Evolutionary conservation across 768 basidiomycete species (phyloP).

Genomic region (Suillus fuscotomentosus): DNA sequence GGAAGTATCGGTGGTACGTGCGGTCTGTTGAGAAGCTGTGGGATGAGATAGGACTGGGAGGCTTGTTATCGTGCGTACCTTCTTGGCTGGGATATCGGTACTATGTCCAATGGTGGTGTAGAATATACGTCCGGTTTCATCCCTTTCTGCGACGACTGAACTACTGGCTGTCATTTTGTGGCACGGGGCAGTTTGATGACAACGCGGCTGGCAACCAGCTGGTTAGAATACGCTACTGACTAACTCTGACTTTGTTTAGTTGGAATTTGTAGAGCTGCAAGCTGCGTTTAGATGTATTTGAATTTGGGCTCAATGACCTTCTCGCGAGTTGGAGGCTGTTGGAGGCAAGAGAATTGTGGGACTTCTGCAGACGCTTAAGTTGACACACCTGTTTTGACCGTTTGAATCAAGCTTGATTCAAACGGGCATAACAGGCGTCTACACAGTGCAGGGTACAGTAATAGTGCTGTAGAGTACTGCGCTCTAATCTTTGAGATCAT

Average conservation of each 20-base stretch:
- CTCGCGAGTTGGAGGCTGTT: not conserved
- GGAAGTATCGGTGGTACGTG: not conserved
- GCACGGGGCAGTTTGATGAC: not conserved
- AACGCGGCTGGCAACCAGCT: too few species aligned
- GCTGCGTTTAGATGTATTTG: not conserved
- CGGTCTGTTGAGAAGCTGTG: not conserved
- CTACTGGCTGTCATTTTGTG: not conserved
- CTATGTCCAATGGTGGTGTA: not conserved
- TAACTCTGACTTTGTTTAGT: not conserved
- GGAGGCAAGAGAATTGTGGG: not conserved
- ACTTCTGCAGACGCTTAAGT: not conserved
- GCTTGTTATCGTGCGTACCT: not conserved
- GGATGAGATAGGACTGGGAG: not conserved
- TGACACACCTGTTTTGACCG: not conserved
- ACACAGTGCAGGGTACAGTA: not conserved
- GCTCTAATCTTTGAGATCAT: too few species aligned
- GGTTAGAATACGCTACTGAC: not conserved
- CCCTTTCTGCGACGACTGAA: not conserved
- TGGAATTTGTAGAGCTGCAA: not conserved
- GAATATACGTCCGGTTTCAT: conserved; percentile 1
- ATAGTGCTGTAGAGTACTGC: not conserved
- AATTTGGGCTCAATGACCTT: not conserved
- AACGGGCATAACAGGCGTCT: not conserved
- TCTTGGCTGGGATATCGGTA: not conserved
- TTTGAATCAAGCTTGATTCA: not conserved